Base-by-base conservation (phyloP, 2,329 filamentous ascomycete genomes). In the Thermothelomyces thermophilus region DNA sequence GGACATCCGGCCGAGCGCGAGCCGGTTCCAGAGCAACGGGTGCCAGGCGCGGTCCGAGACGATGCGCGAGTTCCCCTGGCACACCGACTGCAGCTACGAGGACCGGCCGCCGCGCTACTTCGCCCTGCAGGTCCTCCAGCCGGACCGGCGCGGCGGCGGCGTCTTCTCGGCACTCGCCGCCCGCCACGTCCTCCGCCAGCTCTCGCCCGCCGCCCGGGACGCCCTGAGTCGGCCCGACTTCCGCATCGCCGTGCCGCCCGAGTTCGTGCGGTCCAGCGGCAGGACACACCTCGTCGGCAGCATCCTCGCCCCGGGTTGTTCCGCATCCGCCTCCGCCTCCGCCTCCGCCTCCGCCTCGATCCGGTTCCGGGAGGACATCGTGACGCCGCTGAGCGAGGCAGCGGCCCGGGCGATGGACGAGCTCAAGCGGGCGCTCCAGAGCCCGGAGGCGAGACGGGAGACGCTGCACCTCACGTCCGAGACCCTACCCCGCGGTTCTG, bases 21-120 rank as follows among this genome's bases (percentile, higher is more conserved):
- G 19, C 3, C 19, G 5, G 2, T 40, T 40, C 37, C 37, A 40
- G 22, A 40, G 11, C 7, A n/a, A n/a, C 13, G 11, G n/a, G 14
- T 16, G n/a, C 37, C 37, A 40, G 37, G 37, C 37, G 13, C 19
- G 37, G n/a, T 40, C 37, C 2, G 37, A 40, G n/a, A 40, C 37
- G 37, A 40, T 40, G 37, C 9, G 24, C 19, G 37, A n/a, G 37
- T 40, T 40, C 20, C 37, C 37, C 22, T 40, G 37, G 37, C 37
- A 40, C 17, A 40, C 37, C 19, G 37, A 40, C 37, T 40, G 37
- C 37, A 40, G 37, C 37, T 40, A 40, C n/a, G 37, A 40, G n/a
- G 37, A 40, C 5, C 19, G 7, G 10, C 37, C 37, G 37, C 37
- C 37, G 20, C 37, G 22, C 1, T 40, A 40, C 22, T 40, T 40